Percentiles rank a stretch among this genome's conserved stretches.
Conservation (phyloP, 2,329 filamentous ascomycete species). For the Diaporthe amygdali region DNA sequence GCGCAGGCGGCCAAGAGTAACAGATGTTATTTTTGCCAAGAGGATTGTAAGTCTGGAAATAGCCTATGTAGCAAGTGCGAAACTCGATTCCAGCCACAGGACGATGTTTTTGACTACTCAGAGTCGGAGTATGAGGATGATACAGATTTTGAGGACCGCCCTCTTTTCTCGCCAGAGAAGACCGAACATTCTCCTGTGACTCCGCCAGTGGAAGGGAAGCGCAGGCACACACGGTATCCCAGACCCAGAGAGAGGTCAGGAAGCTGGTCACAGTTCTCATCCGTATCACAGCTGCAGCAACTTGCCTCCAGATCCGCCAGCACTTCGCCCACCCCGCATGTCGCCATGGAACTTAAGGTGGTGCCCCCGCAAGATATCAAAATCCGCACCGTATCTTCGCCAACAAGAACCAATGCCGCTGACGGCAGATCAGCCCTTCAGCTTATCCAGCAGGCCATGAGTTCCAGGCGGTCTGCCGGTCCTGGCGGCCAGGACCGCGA, state of each 20-base stretch:
- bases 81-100: background rate
- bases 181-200: background rate
- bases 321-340: constrained; percentile 9
- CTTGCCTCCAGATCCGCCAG: constrained; percentile 8
- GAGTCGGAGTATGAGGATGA: constrained; percentile 16
- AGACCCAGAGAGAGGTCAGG: background rate
- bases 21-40: constrained; percentile 2
- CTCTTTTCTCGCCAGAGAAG: background rate
- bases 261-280: constrained; percentile 5
- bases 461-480: background rate
- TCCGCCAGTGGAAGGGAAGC: background rate
- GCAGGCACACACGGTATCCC: background rate
- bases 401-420: background rate
- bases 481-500: background rate
- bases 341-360: constrained; percentile 20
- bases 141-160: background rate
- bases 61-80: constrained; percentile 8
- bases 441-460: constrained; percentile 16
- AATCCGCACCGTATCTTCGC: background rate
- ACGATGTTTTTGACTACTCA: background rate
- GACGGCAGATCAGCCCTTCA: constrained; percentile 14
- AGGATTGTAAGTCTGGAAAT: background rate
- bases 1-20: background rate
- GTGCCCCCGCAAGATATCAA: constrained; percentile 12
- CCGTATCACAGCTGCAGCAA: background rate